Evolutionary conservation across 2,329 filamentous ascomycete species (phyloP).

Genomic region (Cyclaneusma minus): DNA sequence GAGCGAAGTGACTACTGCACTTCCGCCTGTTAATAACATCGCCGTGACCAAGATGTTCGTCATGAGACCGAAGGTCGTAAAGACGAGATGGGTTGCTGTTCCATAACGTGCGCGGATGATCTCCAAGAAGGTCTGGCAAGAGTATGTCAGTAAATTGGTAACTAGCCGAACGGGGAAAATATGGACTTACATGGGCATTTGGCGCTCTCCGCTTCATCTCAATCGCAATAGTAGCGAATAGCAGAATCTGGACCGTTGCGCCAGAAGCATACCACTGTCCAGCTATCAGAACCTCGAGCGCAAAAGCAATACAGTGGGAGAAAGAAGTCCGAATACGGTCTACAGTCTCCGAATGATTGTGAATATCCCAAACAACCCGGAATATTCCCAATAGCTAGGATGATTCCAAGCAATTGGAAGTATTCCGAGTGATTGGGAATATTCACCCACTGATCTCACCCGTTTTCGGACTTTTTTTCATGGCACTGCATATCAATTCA

Average conservation of each 20-base stretch:
- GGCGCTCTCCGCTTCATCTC: constrained; percentile 76
- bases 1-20: constrained; percentile 54
- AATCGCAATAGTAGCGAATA: constrained; percentile 84
- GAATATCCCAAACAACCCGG: no score
- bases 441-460: no score
- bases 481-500: constrained; percentile 49
- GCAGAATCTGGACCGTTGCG: constrained; percentile 74
- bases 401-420: no score
- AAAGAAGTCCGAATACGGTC: no score
- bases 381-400: no score
- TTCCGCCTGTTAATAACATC: constrained; percentile 76
- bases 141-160: background rate
- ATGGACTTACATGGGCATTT: constrained; percentile 52
- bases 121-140: constrained; percentile 50
- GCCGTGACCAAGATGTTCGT: constrained; percentile 80
- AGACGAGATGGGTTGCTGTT: constrained; percentile 55
- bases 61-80: constrained; percentile 66
- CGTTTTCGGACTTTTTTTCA: no score
- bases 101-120: constrained; percentile 73
- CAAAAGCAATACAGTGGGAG: constrained; percentile 1
- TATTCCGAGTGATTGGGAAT: no score
- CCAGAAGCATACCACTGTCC: constrained; percentile 45
- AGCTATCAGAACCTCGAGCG: background rate
- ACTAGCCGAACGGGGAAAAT: background rate
- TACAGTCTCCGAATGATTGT: no score